Conservation (phyloP, 2,329 filamentous ascomycete genomes). For the Xylaria hypoxylon region DNA sequence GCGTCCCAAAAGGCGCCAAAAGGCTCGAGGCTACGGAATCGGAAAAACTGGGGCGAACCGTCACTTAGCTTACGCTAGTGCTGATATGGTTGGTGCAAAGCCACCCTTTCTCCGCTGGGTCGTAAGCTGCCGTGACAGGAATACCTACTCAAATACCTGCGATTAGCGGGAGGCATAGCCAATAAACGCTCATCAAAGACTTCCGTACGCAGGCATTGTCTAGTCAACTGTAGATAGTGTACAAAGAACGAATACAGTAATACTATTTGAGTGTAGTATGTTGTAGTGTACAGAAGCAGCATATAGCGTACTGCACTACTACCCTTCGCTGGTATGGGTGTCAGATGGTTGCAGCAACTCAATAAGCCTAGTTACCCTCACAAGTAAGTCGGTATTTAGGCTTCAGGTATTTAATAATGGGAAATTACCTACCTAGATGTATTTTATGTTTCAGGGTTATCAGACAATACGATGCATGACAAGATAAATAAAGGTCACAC, state of each 20-base stretch:
- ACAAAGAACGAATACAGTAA: too few relatives aligned
- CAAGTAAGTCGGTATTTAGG: background rate
- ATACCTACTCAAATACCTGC: conserved; percentile 40
- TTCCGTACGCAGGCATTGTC: conserved; percentile 2
- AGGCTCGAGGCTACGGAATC: conserved; percentile 1
- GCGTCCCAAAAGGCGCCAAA: background rate
- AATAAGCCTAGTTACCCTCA: background rate
- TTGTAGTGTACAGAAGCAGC: too few relatives aligned
- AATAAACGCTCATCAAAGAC: conserved; percentile 13
- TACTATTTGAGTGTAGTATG: too few relatives aligned
- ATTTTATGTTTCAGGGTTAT: too few relatives aligned
- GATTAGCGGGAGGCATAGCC: conserved; percentile 13
- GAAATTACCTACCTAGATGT: background rate
- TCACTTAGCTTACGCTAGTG: conserved; percentile 21
- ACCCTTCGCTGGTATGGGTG: background rate
- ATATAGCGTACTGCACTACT: too few relatives aligned
- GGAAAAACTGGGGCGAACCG: background rate
- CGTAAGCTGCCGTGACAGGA: conserved; percentile 33
- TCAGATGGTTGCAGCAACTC: background rate
- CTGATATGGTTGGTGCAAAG: conserved; percentile 32
- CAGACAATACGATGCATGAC: background rate
- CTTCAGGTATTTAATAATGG: background rate
- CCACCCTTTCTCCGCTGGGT: conserved; percentile 29
- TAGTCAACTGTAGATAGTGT: background rate
- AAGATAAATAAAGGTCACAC: background rate